phyloP scores from a whole-genome alignment of 2,329 filamentous ascomycete genomes.

The Claviceps sp. region DNA sequence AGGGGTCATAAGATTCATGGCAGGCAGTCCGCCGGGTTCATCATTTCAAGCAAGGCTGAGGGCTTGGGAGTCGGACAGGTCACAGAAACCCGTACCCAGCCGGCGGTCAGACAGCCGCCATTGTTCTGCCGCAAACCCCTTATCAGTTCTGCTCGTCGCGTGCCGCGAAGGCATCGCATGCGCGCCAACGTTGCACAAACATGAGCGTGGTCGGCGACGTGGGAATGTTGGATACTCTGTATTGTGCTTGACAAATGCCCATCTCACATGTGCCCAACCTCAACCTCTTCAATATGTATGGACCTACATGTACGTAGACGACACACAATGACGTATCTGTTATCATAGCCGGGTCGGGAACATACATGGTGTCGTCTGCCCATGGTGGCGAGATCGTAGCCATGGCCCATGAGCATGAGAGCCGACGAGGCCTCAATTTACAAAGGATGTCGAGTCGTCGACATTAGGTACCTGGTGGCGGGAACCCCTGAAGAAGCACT shows the following conservation, averaged over 20 bases:
- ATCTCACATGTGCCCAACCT: too few species aligned
- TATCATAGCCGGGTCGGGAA: background rate
- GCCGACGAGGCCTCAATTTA: background rate
- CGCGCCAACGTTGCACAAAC: too few species aligned
- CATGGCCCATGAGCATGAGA: background rate
- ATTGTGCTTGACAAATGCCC: too few species aligned
- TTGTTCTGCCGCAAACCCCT: too few species aligned
- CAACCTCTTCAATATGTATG: too few species aligned
- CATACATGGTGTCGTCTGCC: background rate
- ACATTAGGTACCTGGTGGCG: background rate
- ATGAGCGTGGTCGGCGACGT: too few species aligned
- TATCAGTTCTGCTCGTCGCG: too few species aligned
- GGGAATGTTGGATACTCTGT: too few species aligned
- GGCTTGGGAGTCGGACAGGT: too few species aligned
- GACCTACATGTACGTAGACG: too few species aligned
- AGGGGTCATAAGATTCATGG: background rate
- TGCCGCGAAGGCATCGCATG: too few species aligned
- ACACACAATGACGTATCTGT: background rate
- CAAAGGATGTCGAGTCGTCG: background rate
- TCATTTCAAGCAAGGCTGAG: background rate
- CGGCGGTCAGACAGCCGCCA: too few species aligned
- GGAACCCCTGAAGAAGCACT: background rate
- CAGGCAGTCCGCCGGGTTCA: background rate
- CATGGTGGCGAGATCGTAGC: background rate
- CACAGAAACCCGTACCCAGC: conserved; percentile 1